Percentiles rank a stretch among this genome's conserved stretches.
Evolutionary conservation across 495 filamentous ascomycete genomes (phyloP).

Genomic region (Penicillium mononematosum): DNA sequence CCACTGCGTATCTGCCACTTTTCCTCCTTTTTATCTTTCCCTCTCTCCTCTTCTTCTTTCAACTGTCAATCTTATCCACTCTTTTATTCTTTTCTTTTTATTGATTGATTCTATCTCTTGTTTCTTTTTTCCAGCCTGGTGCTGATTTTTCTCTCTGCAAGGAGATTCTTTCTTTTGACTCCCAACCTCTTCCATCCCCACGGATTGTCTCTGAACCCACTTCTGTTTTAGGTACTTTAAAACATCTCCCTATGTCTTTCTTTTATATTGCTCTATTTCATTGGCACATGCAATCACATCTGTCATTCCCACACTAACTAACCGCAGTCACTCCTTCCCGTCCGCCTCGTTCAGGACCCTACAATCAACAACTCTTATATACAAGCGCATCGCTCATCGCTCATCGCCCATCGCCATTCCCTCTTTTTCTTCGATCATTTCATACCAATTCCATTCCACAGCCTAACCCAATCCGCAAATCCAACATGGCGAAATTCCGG

Average conservation of each 20-base stretch:
- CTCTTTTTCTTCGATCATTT: not conserved
- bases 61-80: conserved; percentile 15
- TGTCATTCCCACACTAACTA: conserved; percentile 3
- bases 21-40: conserved; percentile 13
- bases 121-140: conserved; percentile 35
- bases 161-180: conserved; percentile 20
- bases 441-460: not conserved
- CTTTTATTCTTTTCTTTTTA: conserved; percentile 7
- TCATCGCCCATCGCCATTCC: not conserved
- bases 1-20: conserved; percentile 10
- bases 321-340: conserved; percentile 8
- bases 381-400: not conserved
- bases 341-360: conserved; percentile 2
- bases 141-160: conserved; percentile 33
- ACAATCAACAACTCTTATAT: conserved; percentile 5
- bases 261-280: not conserved
- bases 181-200: conserved; percentile 15
- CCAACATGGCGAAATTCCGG: conserved; percentile 59
- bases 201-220: conserved; percentile 17
- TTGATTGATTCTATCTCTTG: not conserved
- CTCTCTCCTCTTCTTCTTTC: conserved; percentile 26
- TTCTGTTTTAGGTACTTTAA: conserved; percentile 10
- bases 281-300: not conserved
- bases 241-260: not conserved
- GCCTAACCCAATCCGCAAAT: conserved; percentile 1